These are phyloP conservation scores for Knufia fluminis DNA, from an alignment of 2,329 filamentous ascomycete genomes.

Conservation along the genomic window DNA sequence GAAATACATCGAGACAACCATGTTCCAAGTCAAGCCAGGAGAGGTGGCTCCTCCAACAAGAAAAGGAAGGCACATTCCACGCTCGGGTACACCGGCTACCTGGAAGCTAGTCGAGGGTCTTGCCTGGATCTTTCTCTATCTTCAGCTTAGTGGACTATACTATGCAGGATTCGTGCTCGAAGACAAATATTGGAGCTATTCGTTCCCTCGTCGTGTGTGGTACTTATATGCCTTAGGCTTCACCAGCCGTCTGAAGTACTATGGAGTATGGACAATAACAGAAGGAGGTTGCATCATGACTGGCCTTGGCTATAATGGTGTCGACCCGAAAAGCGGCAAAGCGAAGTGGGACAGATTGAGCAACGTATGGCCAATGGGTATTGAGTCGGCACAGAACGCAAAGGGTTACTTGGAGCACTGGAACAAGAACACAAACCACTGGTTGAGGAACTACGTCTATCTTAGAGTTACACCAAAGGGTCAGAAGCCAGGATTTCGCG, in stretches of 20 bases:
- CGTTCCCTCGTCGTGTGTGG: constrained; percentile 64
- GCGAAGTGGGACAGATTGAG: constrained; percentile 83
- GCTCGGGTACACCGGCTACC: constrained; percentile 75
- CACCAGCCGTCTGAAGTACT: constrained; percentile 82
- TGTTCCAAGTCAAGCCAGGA: constrained; percentile 78
- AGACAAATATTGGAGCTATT: constrained; percentile 57
- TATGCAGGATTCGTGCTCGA: constrained; percentile 53
- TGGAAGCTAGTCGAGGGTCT: constrained; percentile 66
- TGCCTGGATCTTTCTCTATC: constrained; percentile 68
- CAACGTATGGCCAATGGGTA: constrained; percentile 76
- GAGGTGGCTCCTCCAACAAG: constrained; percentile 75
- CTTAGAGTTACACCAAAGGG: constrained; percentile 88
- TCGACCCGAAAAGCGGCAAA: constrained; percentile 75
- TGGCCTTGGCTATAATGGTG: constrained; percentile 86
- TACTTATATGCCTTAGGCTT: constrained; percentile 76
- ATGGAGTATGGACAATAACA: constrained; percentile 87
- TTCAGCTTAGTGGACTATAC: constrained; percentile 63
- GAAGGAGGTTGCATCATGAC: constrained; percentile 92
- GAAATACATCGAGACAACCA: constrained; percentile 83
- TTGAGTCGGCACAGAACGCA: constrained; percentile 90
- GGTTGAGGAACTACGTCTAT: constrained; percentile 93
- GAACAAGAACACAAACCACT: constrained; percentile 99
- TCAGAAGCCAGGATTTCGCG: constrained; percentile 92
- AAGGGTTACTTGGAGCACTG: constrained; percentile 82
- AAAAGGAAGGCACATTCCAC: constrained; percentile 84